Evolutionary conservation across 2,329 filamentous ascomycete genomes (phyloP).

Genomic region (Dothiorella sarmentorum): DNA sequence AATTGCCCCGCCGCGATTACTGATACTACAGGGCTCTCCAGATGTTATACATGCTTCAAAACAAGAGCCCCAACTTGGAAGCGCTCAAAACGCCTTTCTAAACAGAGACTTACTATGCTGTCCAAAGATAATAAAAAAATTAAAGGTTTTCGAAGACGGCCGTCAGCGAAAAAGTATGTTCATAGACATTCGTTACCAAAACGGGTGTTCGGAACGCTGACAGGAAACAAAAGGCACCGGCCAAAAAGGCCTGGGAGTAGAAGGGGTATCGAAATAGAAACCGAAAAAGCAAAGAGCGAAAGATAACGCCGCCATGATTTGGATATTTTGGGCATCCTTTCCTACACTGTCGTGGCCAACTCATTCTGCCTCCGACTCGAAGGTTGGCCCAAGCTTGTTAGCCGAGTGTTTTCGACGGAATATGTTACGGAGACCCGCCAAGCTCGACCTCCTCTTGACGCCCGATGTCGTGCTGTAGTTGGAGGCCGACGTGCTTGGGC

Average conservation of each 20-base stretch:
- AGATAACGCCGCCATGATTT: neutral
- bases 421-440: constrained; percentile 10
- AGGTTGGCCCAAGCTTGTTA: constrained; percentile 14
- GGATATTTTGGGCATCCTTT: neutral
- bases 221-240: neutral
- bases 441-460: constrained; percentile 2
- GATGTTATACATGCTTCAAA: constrained; percentile 1
- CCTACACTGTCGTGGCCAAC: neutral
- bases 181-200: constrained; percentile 17
- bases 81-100: constrained; percentile 1
- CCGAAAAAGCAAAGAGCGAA: neutral
- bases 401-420: constrained; percentile 9
- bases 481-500: constrained; percentile 11
- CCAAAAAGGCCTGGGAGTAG: neutral
- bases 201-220: constrained; percentile 5
- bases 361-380: constrained; percentile 16
- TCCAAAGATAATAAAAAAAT: neutral
- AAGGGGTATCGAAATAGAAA: constrained; percentile 18
- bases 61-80: neutral
- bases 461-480: constrained; percentile 3
- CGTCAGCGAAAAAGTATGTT: constrained; percentile 9
- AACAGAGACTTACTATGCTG: neutral
- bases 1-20: neutral
- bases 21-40: constrained; percentile 4
- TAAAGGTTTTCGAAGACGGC: neutral